phyloP scores from a whole-genome alignment of 2,329 filamentous ascomycete genomes.

The Cladobotryum protrusum region DNA sequence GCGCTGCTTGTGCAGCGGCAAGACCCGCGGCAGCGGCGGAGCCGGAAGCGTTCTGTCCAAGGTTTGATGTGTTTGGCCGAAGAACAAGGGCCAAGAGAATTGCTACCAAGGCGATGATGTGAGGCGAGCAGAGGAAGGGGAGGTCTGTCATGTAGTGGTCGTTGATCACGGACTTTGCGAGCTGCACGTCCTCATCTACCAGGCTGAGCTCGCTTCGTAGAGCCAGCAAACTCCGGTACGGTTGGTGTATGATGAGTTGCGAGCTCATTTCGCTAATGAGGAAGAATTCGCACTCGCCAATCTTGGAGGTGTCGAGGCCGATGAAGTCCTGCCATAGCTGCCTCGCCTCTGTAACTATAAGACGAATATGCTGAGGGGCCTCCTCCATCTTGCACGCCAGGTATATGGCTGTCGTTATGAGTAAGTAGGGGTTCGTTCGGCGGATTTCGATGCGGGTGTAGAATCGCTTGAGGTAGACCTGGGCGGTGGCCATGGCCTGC shows the following conservation, averaged over 20 bases:
- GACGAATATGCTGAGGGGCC: constrained; percentile 88
- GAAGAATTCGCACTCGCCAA: constrained; percentile 91
- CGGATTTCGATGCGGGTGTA: constrained; percentile 88
- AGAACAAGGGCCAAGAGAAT: constrained; percentile 80
- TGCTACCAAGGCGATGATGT: constrained; percentile 79
- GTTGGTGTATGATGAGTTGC: constrained; percentile 84
- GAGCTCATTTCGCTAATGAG: constrained; percentile 88
- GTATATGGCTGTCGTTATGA: constrained; percentile 90
- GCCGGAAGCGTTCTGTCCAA: constrained; percentile 24
- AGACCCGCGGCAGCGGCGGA: constrained; percentile 35
- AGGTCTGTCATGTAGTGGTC: constrained; percentile 90
- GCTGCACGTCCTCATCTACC: constrained; percentile 67
- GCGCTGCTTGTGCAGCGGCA: constrained; percentile 43
- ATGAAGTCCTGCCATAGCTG: constrained; percentile 78
- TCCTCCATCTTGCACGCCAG: constrained; percentile 98
- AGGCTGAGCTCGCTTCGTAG: constrained; percentile 65
- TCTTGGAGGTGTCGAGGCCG: constrained; percentile 68
- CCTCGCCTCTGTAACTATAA: constrained; percentile 81
- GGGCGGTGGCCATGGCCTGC: constrained; percentile 88
- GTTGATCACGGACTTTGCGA: constrained; percentile 81
- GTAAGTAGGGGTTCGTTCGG: constrained; percentile 85
- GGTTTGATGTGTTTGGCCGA: constrained; percentile 45
- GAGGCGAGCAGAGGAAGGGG: constrained; percentile 79
- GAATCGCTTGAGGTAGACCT: constrained; percentile 91
- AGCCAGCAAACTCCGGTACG: constrained; percentile 73